Base-by-base conservation (phyloP, 2,329 filamentous ascomycete species). In the Trichoderma harzianum region DNA sequence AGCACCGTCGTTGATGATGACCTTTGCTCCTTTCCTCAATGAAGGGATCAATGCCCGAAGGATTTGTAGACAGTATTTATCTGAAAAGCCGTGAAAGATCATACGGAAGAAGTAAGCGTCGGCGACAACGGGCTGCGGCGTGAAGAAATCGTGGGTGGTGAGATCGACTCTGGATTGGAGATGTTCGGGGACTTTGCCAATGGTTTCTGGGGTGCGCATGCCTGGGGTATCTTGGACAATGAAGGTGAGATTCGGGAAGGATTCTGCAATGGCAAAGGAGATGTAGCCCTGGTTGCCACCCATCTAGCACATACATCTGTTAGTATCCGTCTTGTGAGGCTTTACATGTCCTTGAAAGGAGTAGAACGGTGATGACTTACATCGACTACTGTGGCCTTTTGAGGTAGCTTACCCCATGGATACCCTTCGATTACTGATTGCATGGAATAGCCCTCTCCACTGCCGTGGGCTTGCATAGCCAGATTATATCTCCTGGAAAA, bases 61-160 rank as follows among this genome's bases (percentile, higher is more conserved):
- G 43, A 82, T 80, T 57, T 77, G 72, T 2, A 80, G 61, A 60
- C 74, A 77, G 71, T 82, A 79, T 65, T 78, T 78, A 72, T 83
- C 78, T 1, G 76, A 70, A 74, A 78, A 82, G 67, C 77, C 77
- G 71, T 82, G 80, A 60, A 81, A 77, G 51, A 81, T 79, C 64
- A 75, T 76, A 28, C 78, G 77, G 70, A 82, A 76, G 57, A 81
- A 77, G 71, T 79, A 80, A 26, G 74, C 74, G 3, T 76, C 74
- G 1, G 76, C 77, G 6, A 74, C 64, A 12, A 76, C 74, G 7
- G 78, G 71, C 69, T 79, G 78, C 14, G 76, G 73, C 0, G 73
- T 75, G 70, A 79, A 78, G 73, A 79, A 78, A 70, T 79, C 77
- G 72, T 79, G 77, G 0, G 75, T 75, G 10, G 74, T 76, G 63